Evolutionary conservation across 495 filamentous ascomycete species (phyloP).

Genomic region (Trichoderma erinaceum): DNA sequence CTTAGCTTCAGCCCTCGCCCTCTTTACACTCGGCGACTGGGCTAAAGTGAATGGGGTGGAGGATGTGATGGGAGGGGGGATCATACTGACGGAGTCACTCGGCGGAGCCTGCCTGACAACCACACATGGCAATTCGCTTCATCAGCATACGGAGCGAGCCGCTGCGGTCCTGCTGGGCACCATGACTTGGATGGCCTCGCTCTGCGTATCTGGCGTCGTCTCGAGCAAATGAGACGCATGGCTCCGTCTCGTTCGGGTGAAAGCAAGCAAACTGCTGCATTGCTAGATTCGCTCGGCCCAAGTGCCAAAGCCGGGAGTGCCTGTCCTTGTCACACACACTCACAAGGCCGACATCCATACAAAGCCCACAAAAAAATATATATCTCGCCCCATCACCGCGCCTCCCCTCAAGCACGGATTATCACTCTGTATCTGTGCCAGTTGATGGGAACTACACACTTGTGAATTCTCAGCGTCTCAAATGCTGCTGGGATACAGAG

Average conservation of each 20-base stretch:
- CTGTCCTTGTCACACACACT: not conserved
- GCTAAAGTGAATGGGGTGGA: not conserved
- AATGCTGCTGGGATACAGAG: too few species aligned
- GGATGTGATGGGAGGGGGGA: not conserved
- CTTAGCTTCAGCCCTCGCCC: slow-evolving; percentile 9
- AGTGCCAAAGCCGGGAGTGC: not conserved
- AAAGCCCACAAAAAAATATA: slow-evolving; percentile 2
- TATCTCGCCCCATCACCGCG: slow-evolving; percentile 1
- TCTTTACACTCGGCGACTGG: not conserved
- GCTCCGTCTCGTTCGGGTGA: not conserved
- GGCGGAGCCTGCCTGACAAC: slow-evolving; percentile 3
- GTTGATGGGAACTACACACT: too few species aligned
- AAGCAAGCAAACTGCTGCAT: not conserved
- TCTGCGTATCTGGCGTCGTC: not conserved
- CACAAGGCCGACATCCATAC: not conserved
- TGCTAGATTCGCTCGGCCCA: not conserved
- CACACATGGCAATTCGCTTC: not conserved
- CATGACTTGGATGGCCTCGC: not conserved
- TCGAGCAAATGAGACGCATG: not conserved
- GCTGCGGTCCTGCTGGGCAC: not conserved
- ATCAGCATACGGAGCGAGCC: not conserved
- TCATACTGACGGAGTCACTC: slow-evolving; percentile 3
- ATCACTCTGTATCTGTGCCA: too few species aligned
- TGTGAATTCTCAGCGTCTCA: too few species aligned
- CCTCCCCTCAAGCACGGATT: too few species aligned